Evolutionary conservation across 2,329 filamentous ascomycete genomes (phyloP).

Genomic region (Diaporthe ampelina): DNA sequence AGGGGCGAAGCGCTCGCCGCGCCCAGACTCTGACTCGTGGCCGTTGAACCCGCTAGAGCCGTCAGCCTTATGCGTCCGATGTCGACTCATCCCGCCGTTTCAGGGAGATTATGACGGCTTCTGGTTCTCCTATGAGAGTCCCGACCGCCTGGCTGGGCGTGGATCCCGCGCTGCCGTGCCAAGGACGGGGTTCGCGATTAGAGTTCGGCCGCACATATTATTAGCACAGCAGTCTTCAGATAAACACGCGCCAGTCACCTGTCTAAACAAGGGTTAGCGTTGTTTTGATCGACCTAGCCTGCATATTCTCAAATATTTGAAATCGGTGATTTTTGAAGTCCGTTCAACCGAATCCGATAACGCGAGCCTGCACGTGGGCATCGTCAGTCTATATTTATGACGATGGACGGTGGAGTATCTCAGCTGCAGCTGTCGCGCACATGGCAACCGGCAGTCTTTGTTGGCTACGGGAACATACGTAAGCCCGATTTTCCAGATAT

Average conservation of each 20-base stretch:
- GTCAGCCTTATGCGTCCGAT: slow-evolving; percentile 24
- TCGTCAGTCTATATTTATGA: not conserved
- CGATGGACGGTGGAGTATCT: too few relatives aligned
- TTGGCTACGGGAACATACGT: too few relatives aligned
- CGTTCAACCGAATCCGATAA: not conserved
- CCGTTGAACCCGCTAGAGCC: not conserved
- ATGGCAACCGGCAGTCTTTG: not conserved
- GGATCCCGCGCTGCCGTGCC: not conserved
- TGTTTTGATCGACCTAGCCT: not conserved
- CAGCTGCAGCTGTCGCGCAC: not conserved
- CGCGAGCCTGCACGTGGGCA: not conserved
- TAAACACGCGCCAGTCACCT: not conserved
- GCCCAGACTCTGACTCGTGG: slow-evolving; percentile 11
- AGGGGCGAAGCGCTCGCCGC: slow-evolving; percentile 15
- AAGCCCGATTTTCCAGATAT: too few relatives aligned
- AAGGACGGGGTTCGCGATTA: slow-evolving; percentile 21
- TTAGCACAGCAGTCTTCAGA: slow-evolving; percentile 18
- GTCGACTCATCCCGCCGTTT: slow-evolving; percentile 13
- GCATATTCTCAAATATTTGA: not conserved
- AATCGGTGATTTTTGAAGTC: not conserved
- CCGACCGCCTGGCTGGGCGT: not conserved
- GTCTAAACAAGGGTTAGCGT: not conserved
- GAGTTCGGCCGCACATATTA: slow-evolving; percentile 13
- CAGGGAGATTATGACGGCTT: slow-evolving; percentile 15
- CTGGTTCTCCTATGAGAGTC: slow-evolving; percentile 8